These are phyloP conservation scores for Pyrus bretschneideri DNA, from an alignment of 306 rosid genomes.

Conservation along the genomic window DNA sequence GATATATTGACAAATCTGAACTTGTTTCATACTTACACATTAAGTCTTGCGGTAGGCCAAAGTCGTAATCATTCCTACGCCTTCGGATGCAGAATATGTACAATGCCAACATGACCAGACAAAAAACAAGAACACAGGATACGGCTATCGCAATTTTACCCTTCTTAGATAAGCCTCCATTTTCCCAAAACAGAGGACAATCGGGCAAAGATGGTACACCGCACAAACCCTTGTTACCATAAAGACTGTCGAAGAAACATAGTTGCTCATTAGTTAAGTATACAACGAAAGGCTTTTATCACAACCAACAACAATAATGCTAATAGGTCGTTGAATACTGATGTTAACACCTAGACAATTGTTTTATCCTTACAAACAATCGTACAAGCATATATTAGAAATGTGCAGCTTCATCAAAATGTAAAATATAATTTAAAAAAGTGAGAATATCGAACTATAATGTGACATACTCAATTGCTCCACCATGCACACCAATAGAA, in stretches of 20 bases:
- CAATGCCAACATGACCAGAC: slow-evolving; percentile 42
- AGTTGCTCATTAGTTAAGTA: background rate
- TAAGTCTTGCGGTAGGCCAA: slow-evolving; percentile 83
- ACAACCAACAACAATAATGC: no score
- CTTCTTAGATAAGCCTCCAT: slow-evolving; percentile 57
- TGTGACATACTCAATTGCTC: slow-evolving; percentile 76
- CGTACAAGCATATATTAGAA: background rate
- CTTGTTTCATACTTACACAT: slow-evolving; percentile 49
- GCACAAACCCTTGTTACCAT: slow-evolving; percentile 74
- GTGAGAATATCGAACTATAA: background rate
- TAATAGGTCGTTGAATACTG: background rate
- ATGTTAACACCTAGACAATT: background rate
- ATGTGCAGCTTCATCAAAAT: background rate
- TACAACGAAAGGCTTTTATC: background rate
- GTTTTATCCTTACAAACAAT: background rate
- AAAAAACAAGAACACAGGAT: slow-evolving; percentile 50
- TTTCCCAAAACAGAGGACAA: slow-evolving; percentile 83
- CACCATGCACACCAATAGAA: slow-evolving; percentile 93
- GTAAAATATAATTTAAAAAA: background rate
- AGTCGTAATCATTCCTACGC: slow-evolving; percentile 78
- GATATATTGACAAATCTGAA: background rate
- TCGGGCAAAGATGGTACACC: slow-evolving; percentile 70
- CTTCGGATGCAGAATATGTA: slow-evolving; percentile 65
- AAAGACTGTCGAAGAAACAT: slow-evolving; percentile 50
- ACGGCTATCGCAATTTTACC: slow-evolving; percentile 79